Conservation (phyloP, 2,329 filamentous ascomycete species). For the Berkeleyomyces rouxiae region DNA sequence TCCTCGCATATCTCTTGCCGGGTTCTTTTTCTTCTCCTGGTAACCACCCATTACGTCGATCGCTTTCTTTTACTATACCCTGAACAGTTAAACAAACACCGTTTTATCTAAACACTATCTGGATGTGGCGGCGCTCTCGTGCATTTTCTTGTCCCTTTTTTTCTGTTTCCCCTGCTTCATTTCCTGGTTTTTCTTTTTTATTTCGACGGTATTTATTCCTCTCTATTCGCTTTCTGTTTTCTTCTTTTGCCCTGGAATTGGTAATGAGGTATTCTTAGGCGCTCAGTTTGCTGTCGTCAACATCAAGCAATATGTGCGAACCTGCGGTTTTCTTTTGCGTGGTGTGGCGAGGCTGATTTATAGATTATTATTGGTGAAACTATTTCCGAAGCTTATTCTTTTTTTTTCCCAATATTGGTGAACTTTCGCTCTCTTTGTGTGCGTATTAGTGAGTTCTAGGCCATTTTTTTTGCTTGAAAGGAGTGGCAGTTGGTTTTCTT, state of each 20-base stretch:
- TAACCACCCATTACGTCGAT: neutral
- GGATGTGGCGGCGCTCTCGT: neutral
- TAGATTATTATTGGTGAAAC: neutral
- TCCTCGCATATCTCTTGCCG: too few relatives aligned
- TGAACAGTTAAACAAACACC: neutral
- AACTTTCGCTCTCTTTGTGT: too few relatives aligned
- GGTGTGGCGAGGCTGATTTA: neutral
- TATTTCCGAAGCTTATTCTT: neutral
- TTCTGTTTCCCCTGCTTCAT: neutral
- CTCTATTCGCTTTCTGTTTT: neutral
- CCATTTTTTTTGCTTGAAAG: too few relatives aligned
- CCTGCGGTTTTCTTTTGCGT: neutral
- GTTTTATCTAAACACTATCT: neutral
- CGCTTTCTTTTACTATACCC: neutral
- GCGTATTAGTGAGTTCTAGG: too few relatives aligned
- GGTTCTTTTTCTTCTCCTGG: constrained; percentile 6
- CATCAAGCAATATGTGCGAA: neutral
- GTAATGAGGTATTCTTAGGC: neutral
- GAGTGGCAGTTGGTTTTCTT: too few relatives aligned
- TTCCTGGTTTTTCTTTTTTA: neutral
- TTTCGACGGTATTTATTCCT: neutral
- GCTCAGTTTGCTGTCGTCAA: neutral
- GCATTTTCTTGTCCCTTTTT: neutral
- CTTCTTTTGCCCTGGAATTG: neutral
- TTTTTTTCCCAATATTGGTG: too few relatives aligned